These are phyloP conservation scores for Calocybe indica DNA, from an alignment of 768 basidiomycete genomes.

Conservation along the genomic window DNA sequence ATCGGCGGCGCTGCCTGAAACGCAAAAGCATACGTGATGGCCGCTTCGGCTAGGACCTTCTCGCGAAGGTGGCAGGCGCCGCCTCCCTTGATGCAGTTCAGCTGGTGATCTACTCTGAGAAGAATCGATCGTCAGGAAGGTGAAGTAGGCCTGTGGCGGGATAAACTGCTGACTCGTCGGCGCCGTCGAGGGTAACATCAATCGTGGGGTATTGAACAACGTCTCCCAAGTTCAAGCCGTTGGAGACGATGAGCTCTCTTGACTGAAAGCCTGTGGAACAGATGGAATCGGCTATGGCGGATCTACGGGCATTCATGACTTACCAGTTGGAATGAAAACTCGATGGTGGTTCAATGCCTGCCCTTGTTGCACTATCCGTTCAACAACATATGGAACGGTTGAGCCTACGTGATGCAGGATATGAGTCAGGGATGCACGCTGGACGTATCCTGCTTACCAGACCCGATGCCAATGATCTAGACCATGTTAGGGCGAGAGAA, in stretches of 20 bases:
- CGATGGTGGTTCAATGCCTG: slow-evolving; percentile 66
- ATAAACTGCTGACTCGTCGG: slow-evolving; percentile 72
- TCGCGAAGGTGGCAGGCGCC: slow-evolving; percentile 96
- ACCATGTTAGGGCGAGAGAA: slow-evolving; percentile 1
- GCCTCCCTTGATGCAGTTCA: slow-evolving; percentile 97
- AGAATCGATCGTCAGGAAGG: neutral
- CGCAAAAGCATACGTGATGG: slow-evolving; percentile 55
- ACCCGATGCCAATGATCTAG: slow-evolving; percentile 85
- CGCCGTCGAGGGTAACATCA: slow-evolving; percentile 97
- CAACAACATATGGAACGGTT: slow-evolving; percentile 95
- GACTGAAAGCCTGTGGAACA: slow-evolving; percentile 78
- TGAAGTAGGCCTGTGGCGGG: neutral
- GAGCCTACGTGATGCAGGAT: slow-evolving; percentile 46
- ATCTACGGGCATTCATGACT: slow-evolving; percentile 9
- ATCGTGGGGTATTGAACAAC: slow-evolving; percentile 83
- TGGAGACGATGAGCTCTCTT: slow-evolving; percentile 86
- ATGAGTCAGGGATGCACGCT: neutral
- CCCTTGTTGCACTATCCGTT: slow-evolving; percentile 87
- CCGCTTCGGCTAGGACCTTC: slow-evolving; percentile 97
- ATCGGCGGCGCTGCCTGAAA: slow-evolving; percentile 1
- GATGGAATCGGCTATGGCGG: slow-evolving; percentile 2
- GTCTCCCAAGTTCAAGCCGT: slow-evolving; percentile 76
- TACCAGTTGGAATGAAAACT: slow-evolving; percentile 87
- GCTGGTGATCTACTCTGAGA: slow-evolving; percentile 69
- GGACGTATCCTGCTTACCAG: slow-evolving; percentile 39